A percentile compares a stretch with the other conserved stretches of the same genome.
Conservation (phyloP, 208 protist species). For the Trypanosoma cruzi region DNA sequence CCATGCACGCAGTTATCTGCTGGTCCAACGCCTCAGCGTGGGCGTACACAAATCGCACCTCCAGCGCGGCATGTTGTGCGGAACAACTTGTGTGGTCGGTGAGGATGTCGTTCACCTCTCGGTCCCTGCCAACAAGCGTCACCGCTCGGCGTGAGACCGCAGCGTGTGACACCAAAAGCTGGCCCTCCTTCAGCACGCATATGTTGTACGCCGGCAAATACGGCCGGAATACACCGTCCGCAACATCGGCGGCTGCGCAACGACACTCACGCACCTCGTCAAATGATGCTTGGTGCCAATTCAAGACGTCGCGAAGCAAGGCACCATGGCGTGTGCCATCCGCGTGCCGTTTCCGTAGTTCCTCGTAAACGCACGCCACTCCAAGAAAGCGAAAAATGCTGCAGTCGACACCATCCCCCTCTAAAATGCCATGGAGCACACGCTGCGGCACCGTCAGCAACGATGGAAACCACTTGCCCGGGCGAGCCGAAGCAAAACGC, state of each 20-base stretch:
- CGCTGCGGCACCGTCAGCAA: constrained; percentile 77
- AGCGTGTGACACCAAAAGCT: constrained; percentile 34
- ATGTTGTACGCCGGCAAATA: constrained; percentile 64
- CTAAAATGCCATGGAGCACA: constrained; percentile 52
- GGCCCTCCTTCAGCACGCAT: constrained; percentile 55
- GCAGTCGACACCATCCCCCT: constrained; percentile 39
- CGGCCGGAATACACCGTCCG: constrained; percentile 24
- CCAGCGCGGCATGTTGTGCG: constrained; percentile 72
- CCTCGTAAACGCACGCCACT: constrained; percentile 51
- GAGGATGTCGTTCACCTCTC: constrained; percentile 54
- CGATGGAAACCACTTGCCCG: constrained; percentile 70
- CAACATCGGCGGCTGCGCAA: neutral
- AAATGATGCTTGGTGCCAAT: constrained; percentile 29
- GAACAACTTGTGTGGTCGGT: constrained; percentile 86
- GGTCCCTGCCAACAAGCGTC: constrained; percentile 72
- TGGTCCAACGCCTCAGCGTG: constrained; percentile 22
- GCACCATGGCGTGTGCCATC: constrained; percentile 14
- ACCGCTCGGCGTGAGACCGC: constrained; percentile 48
- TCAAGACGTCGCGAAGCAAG: constrained; percentile 35
- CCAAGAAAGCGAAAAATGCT: constrained; percentile 48
- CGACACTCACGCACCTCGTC: neutral
- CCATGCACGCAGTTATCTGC: constrained; percentile 13
- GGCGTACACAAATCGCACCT: constrained; percentile 54
- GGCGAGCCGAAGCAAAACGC: constrained; percentile 21
- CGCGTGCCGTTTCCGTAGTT: constrained; percentile 12